Conservation (phyloP, 2,329 filamentous ascomycete genomes). For the Colletotrichum sp. region DNA sequence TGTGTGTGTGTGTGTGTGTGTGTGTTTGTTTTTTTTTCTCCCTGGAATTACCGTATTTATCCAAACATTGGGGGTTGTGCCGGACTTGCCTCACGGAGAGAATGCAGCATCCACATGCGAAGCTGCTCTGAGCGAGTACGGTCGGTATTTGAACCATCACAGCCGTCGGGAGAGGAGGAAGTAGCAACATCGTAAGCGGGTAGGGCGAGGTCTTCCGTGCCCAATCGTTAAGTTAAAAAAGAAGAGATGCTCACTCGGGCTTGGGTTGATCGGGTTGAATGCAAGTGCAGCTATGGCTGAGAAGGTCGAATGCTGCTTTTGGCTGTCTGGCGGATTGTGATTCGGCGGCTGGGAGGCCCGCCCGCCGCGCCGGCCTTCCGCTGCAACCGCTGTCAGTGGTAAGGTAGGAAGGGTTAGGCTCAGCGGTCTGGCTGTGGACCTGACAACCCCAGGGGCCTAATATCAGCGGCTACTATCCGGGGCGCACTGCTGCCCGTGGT, state of each 20-base stretch:
- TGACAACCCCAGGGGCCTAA: background rate
- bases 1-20: background rate
- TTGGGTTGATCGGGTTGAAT: background rate
- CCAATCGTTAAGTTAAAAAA: background rate
- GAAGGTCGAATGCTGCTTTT: slow-evolving; percentile 13
- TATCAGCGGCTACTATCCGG: background rate
- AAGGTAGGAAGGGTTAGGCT: background rate
- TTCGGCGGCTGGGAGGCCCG: slow-evolving; percentile 9
- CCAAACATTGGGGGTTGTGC: background rate
- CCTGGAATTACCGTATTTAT: background rate
- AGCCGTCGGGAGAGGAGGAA: background rate
- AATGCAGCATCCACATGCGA: background rate
- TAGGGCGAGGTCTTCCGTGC: background rate
- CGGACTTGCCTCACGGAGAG: background rate
- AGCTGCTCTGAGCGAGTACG: background rate
- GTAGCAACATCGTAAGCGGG: background rate
- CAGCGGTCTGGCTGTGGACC: background rate
- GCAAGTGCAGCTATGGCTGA: background rate
- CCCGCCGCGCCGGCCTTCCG: background rate
- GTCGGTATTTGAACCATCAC: background rate
- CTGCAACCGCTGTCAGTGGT: background rate
- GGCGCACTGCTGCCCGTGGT: background rate
- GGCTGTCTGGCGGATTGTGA: slow-evolving; percentile 14
- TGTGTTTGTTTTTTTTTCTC: background rate
- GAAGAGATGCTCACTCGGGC: background rate